Evolutionary conservation across 2,329 filamentous ascomycete genomes (phyloP).

Genomic region (Cytospora leucostoma): DNA sequence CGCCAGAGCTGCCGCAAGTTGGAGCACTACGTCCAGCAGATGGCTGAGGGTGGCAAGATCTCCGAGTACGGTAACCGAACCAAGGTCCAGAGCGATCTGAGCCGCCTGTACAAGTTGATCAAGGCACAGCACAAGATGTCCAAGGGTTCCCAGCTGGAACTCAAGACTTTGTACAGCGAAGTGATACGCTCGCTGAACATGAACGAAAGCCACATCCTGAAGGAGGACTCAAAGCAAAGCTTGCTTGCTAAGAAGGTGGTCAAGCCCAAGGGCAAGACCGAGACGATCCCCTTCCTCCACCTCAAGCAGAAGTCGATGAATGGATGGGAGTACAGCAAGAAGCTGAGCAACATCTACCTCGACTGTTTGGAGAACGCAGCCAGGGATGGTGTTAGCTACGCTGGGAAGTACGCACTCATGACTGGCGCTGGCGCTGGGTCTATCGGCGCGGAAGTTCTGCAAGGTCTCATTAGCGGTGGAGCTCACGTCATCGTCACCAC

Average conservation of each 20-base stretch:
- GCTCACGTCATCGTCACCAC: conserved; percentile 97
- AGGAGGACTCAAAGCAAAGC: conserved; percentile 71
- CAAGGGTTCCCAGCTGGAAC: conserved; percentile 93
- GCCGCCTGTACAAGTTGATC: conserved; percentile 96
- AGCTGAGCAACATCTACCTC: conserved; percentile 89
- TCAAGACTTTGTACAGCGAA: conserved; percentile 92
- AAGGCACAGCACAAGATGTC: conserved; percentile 97
- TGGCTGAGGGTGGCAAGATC: conserved; percentile 98
- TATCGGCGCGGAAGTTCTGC: conserved; percentile 94
- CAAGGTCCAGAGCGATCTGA: conserved; percentile 95
- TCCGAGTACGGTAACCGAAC: conserved; percentile 98
- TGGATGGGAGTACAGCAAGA: conserved; percentile 99
- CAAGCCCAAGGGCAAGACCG: conserved; percentile 81
- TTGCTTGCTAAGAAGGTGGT: conserved; percentile 56
- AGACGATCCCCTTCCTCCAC: conserved; percentile 97
- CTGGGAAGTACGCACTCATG: conserved; percentile 96
- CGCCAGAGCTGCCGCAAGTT: conserved; percentile 90
- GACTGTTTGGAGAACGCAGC: conserved; percentile 90
- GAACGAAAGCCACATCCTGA: conserved; percentile 96
- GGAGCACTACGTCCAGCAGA: conserved; percentile 97
- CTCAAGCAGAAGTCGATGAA: conserved; percentile 91
- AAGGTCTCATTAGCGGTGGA: conserved; percentile 93
- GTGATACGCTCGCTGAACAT: conserved; percentile 92
- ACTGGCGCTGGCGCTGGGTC: conserved; percentile 97
- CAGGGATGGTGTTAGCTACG: conserved; percentile 83